These are phyloP conservation scores for Aspergillus chevalieri DNA, from an alignment of 2,329 filamentous ascomycete genomes.

Conservation along the genomic window DNA sequence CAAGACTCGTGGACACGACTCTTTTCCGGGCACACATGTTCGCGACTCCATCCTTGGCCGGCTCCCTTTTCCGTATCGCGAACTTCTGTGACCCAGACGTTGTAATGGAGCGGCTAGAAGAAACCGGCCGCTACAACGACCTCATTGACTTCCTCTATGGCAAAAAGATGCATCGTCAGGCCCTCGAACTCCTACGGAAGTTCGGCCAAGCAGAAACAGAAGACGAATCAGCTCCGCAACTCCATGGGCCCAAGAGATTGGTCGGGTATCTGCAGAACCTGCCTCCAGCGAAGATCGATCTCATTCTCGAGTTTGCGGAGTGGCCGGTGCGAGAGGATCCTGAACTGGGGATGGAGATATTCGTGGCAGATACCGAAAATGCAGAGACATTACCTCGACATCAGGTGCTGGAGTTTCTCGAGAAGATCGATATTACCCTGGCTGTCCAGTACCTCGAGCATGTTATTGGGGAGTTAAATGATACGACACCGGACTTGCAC, in stretches of 20 bases:
- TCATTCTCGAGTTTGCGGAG: slow-evolving; percentile 83
- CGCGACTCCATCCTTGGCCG: slow-evolving; percentile 73
- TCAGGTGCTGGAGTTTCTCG: slow-evolving; percentile 67
- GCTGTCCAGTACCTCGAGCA: slow-evolving; percentile 85
- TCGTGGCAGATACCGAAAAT: slow-evolving; percentile 88
- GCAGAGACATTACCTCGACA: slow-evolving; percentile 81
- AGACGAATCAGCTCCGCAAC: slow-evolving; percentile 39
- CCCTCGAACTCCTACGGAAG: slow-evolving; percentile 71
- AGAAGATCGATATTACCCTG: slow-evolving; percentile 61
- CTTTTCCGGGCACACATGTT: slow-evolving; percentile 96
- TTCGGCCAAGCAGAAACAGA: slow-evolving; percentile 60
- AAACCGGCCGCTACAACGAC: slow-evolving; percentile 83
- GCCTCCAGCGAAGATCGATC: slow-evolving; percentile 77
- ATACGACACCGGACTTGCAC: slow-evolving; percentile 79
- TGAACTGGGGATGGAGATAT: slow-evolving; percentile 81
- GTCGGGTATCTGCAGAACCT: slow-evolving; percentile 86
- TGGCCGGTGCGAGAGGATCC: slow-evolving; percentile 76
- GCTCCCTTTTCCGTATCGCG: slow-evolving; percentile 85
- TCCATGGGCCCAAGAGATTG: slow-evolving; percentile 77
- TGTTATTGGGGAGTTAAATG: slow-evolving; percentile 78
- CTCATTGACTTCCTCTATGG: slow-evolving; percentile 96
- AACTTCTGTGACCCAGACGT: slow-evolving; percentile 97
- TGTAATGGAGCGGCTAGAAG: slow-evolving; percentile 85
- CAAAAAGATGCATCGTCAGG: slow-evolving; percentile 85
- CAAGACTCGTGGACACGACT: slow-evolving; percentile 83